Base-by-base conservation (phyloP, 371 early-diverging fungal species). In the Cokeromyces recurvatus region DNA sequence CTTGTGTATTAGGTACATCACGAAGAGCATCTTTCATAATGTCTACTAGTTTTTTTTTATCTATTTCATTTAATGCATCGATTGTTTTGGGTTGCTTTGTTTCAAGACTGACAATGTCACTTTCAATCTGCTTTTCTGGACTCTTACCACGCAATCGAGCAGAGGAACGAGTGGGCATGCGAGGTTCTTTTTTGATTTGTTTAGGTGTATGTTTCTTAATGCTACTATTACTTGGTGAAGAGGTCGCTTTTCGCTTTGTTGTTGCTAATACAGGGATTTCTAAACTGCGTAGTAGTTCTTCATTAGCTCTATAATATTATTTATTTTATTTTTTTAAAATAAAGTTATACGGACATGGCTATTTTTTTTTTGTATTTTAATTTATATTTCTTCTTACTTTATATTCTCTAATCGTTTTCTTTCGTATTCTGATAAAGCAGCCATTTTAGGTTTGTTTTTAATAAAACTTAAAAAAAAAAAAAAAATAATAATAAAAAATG, bases 321-420 rank as follows among this genome's bases (percentile, higher is more conserved):
- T 5, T 36, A 16, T 19, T 21, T 17, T 25, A n/a, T n/a, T 19
- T 16, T 51, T 36, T 4, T 34, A 6, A 34, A 15, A 34, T 9
- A 34, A 6, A 34, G 5, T 11, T 15, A n/a, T 34, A n/a, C 10
- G 0, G 8, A 4, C n/a, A n/a, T n/a, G n/a, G n/a, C n/a, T n/a
- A n/a, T n/a, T n/a, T n/a, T n/a, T n/a, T n/a, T n/a, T n/a, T n/a
- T n/a, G n/a, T n/a, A n/a, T n/a, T n/a, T n/a, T n/a, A n/a, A n/a
- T n/a, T 20, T 3, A n/a, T 37, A 27, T 32, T n/a, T 43, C 17
- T 20, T 35, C 21, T 49, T 76, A 71, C 66, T 55, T 48, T 38
- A 77, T 77, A 36, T 77, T 77, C 29, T 67, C 68, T 32, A 62
- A 41, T 19, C 71, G 65, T 39, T 64, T 46, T 43, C 67, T 63